Evolutionary conservation across 345 rosid species (phyloP).

Genomic region (Euphorbia pulcherrima): DNA sequence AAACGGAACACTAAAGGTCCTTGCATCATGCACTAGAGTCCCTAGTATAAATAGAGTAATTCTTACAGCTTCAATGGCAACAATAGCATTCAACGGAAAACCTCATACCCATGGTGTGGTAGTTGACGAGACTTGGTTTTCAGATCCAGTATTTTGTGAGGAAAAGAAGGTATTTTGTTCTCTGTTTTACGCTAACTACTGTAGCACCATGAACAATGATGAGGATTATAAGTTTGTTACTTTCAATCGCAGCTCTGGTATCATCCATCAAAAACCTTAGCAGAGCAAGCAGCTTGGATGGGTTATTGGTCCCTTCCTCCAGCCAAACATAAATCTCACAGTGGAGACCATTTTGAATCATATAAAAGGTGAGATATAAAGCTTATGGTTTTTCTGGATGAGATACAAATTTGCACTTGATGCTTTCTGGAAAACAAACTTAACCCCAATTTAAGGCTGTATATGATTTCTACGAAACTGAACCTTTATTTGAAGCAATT

Average conservation of each 20-base stretch:
- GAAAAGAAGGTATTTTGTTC: neutral
- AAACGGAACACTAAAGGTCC: slow-evolving; percentile 17
- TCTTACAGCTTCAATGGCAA: slow-evolving; percentile 16
- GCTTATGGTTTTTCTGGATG: too few species aligned
- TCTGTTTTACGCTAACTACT: neutral
- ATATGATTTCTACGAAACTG: too few species aligned
- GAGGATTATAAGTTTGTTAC: neutral
- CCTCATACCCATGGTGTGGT: slow-evolving; percentile 12
- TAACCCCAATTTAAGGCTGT: too few species aligned
- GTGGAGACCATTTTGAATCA: neutral
- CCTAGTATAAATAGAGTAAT: slow-evolving; percentile 17
- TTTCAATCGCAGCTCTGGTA: slow-evolving; percentile 17
- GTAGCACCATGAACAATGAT: neutral
- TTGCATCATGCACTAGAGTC: slow-evolving; percentile 14
- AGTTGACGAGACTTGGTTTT: slow-evolving; percentile 25
- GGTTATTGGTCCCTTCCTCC: slow-evolving; percentile 17
- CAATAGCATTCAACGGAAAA: slow-evolving; percentile 13
- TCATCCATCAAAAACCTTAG: slow-evolving; percentile 9
- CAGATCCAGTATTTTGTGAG: slow-evolving; percentile 10
- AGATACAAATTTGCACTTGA: too few species aligned
- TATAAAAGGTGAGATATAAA: neutral
- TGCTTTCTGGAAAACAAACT: too few species aligned
- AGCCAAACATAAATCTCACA: slow-evolving; percentile 9
- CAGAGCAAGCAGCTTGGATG: slow-evolving; percentile 16
- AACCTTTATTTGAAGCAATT: too few species aligned